Conservation (phyloP, 306 rosid species). For the Cucurbita argyrosperma region DNA sequence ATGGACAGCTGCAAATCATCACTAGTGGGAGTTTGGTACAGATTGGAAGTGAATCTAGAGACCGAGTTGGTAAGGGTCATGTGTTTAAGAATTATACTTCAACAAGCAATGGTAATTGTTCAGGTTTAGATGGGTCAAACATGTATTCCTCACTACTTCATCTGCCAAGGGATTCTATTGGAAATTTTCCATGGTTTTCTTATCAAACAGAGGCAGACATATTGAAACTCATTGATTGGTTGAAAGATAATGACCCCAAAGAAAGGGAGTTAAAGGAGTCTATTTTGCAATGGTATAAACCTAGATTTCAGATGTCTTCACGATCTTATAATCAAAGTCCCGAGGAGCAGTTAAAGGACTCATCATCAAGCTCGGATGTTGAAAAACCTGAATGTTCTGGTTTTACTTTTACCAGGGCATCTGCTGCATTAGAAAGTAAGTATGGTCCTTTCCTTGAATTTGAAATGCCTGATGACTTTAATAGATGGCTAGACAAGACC, state of each 20-base stretch:
- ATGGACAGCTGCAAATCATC: constrained; percentile 38
- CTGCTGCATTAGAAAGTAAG: constrained; percentile 51
- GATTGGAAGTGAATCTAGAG: constrained; percentile 21
- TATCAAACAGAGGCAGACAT: constrained; percentile 68
- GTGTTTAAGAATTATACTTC: constrained; percentile 20
- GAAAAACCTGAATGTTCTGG: constrained; percentile 23
- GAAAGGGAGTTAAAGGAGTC: constrained; percentile 79
- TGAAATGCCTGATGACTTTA: constrained; percentile 29
- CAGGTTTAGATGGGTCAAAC: constrained; percentile 20
- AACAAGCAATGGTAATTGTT: constrained; percentile 16
- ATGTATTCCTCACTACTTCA: constrained; percentile 21
- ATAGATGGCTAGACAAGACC: constrained; percentile 38
- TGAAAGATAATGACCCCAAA: constrained; percentile 46
- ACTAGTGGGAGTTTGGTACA: constrained; percentile 44
- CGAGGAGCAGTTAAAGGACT: constrained; percentile 24
- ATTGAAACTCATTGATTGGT: constrained; percentile 53
- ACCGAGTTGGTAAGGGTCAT: constrained; percentile 17
- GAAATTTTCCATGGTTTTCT: constrained; percentile 44
- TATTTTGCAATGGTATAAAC: constrained; percentile 51
- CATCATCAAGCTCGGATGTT: constrained; percentile 19
- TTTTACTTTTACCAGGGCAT: constrained; percentile 58
- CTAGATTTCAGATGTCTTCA: constrained; percentile 33
- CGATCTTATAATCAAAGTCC: constrained; percentile 23
- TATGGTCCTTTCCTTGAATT: constrained; percentile 51
- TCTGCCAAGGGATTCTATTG: constrained; percentile 17